Evolutionary conservation across 108 stramenopile species (phyloP).

Genomic region (Fragilariopsis cylindrus): DNA sequence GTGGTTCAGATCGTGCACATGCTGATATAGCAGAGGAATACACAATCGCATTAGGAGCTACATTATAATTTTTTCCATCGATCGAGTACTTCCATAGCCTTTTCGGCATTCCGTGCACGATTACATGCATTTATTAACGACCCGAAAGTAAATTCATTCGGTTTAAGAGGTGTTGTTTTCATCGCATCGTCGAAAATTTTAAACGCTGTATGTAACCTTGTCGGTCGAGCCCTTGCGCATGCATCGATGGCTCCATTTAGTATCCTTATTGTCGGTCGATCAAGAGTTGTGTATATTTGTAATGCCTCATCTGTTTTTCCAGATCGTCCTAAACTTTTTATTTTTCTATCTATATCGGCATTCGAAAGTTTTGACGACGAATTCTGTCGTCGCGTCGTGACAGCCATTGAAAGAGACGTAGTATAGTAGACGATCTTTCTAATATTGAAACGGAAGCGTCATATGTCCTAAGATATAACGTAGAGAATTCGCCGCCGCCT

Average conservation of each 20-base stretch:
- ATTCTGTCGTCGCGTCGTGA: not conserved
- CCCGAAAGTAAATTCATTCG: constrained; percentile 84
- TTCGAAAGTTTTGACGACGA: constrained; percentile 8
- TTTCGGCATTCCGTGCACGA: constrained; percentile 50
- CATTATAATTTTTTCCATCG: constrained; percentile 42
- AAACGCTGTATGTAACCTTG: constrained; percentile 50
- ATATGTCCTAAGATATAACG: not conserved
- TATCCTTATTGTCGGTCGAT: constrained; percentile 54
- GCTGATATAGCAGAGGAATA: constrained; percentile 81
- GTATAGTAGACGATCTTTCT: too few relatives aligned
- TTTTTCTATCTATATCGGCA: constrained; percentile 33
- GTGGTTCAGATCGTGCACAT: constrained; percentile 49
- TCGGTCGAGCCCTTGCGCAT: constrained; percentile 61
- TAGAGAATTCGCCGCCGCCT: not conserved
- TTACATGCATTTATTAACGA: constrained; percentile 67
- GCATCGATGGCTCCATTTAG: constrained; percentile 82
- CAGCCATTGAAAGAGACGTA: not conserved
- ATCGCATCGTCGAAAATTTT: constrained; percentile 35
- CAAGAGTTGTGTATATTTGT: constrained; percentile 38
- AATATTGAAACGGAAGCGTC: not conserved
- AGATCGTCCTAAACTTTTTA: constrained; percentile 44
- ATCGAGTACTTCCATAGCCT: constrained; percentile 48
- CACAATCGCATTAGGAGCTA: constrained; percentile 69
- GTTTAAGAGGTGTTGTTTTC: constrained; percentile 19
- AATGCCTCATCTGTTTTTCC: constrained; percentile 66